Evolutionary conservation across 306 rosid species (phyloP).

Genomic region (Quercus wislizeni): DNA sequence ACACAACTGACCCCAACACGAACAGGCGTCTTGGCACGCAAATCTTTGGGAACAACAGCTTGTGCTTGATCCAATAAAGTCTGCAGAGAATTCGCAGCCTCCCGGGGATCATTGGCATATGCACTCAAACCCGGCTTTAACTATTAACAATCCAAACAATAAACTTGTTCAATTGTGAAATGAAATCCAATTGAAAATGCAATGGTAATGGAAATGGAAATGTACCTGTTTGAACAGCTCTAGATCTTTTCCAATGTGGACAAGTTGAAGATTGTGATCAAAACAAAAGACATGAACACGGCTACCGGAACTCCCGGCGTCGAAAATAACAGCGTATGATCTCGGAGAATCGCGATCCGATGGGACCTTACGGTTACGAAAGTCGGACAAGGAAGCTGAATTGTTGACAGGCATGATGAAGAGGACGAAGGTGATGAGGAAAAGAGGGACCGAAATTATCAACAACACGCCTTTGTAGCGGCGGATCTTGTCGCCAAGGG

Average conservation of each 20-base stretch:
- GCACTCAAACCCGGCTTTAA: slow-evolving; percentile 77
- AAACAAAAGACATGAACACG: slow-evolving; percentile 93
- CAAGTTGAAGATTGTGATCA: slow-evolving; percentile 67
- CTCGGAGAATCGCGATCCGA: slow-evolving; percentile 36
- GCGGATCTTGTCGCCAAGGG: slow-evolving; percentile 71
- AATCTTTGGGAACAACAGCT: slow-evolving; percentile 65
- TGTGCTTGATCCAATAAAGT: slow-evolving; percentile 71
- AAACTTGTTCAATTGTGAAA: background rate
- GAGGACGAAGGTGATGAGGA: slow-evolving; percentile 61
- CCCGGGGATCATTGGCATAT: slow-evolving; percentile 59
- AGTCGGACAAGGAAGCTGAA: slow-evolving; percentile 34
- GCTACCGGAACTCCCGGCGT: slow-evolving; percentile 99
- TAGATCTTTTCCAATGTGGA: slow-evolving; percentile 85
- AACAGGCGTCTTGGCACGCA: slow-evolving; percentile 77
- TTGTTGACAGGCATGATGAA: slow-evolving; percentile 57
- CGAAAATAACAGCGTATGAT: slow-evolving; percentile 81
- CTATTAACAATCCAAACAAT: slow-evolving; percentile 27
- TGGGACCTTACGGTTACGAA: slow-evolving; percentile 54
- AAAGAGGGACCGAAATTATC: slow-evolving; percentile 61
- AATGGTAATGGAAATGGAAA: background rate
- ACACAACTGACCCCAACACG: slow-evolving; percentile 79
- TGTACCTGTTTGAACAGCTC: slow-evolving; percentile 80
- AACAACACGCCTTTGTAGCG: slow-evolving; percentile 67
- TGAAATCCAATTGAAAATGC: background rate
- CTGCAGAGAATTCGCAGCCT: slow-evolving; percentile 72